Percentiles rank a stretch among this genome's conserved stretches.
phyloP scores from a whole-genome alignment of 2,329 filamentous ascomycete species.

The Akanthomyces dipterigenus region DNA sequence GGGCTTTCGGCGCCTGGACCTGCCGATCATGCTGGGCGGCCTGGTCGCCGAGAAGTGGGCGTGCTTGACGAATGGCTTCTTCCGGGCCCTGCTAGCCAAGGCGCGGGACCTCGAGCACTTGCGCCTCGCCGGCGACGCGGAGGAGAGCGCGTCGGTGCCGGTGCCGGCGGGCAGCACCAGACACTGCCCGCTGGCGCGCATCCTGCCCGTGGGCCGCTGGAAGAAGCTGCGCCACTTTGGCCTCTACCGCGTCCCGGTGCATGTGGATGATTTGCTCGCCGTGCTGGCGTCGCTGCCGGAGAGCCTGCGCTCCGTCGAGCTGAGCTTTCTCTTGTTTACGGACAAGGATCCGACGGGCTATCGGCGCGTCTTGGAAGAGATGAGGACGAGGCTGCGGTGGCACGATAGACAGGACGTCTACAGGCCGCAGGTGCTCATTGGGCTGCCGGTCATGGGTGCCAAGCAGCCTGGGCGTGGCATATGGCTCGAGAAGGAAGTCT shows the following conservation, averaged over 20 bases:
- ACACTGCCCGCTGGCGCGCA: conserved; percentile 17
- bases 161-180: background rate
- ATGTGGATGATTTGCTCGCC: conserved; percentile 21
- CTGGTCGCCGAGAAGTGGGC: background rate
- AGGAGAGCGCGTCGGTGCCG: background rate
- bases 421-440: background rate
- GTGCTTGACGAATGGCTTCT: background rate
- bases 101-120: conserved; percentile 18
- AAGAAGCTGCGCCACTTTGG: conserved; percentile 24
- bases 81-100: conserved; percentile 16
- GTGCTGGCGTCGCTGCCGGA: conserved; percentile 22
- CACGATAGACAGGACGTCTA: background rate
- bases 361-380: conserved; percentile 16
- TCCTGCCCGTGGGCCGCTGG: conserved; percentile 27
- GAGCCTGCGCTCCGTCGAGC: conserved; percentile 24
- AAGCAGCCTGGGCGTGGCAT: background rate
- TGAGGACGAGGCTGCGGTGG: conserved; percentile 1
- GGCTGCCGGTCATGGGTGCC: background rate
- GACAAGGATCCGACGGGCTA: background rate
- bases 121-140: conserved; percentile 16
- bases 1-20: background rate
- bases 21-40: background rate
- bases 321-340: conserved; percentile 26
- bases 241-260: conserved; percentile 21
- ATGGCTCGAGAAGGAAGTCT: background rate